Evolutionary conservation across 805 yeast genomes (phyloP), one percentile per base, ranked within the genome.

Genomic region (Teunomyces stri): DNA sequence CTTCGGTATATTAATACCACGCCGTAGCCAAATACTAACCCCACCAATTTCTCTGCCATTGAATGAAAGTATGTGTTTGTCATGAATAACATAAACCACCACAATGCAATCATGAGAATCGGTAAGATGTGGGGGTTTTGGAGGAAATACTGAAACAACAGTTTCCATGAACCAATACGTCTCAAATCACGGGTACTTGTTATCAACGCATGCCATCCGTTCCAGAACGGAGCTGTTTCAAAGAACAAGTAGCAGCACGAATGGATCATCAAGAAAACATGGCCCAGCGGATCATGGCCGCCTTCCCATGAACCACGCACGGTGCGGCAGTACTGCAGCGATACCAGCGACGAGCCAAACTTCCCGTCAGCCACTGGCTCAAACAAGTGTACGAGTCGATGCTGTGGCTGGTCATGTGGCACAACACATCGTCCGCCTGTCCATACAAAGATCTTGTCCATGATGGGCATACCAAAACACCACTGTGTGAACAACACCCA

Each of bases 251-350:
- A 78, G 46, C 85, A 61, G 27, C 85, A 78, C 6, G 88, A 75
- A 49, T 85, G 86, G 4, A 85, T 76, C 39, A 92, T 69, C 36
- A 94, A 63, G 57, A 91, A 94, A 1, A 89, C 85, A 61, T 94
- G 99, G 0, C 99, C 99, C 51, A 92, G 85, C 4, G 98, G 96
- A 68, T 94, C 99, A 61, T 89, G 96, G 0, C 99, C 99, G 0
- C 96, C 98, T 85, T 43, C 83, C 89, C 58, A 78, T 25, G 50
- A 60, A 44, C 62, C 94, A 65, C 62, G 94, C 79, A 70, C 49
- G 35, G 53, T 52, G 18, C 73, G 58, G 57, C 78, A 73, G 13
- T 57, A 53, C 44, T 60, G 61, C 7, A 76, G 71, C 5, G 70
- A 55, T 9, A 72, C 56, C 20, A 3, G 36, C 29, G 36, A 27